Conservation (phyloP, 371 early-diverging fungal species). For the Zopfochytrium polystomum region DNA sequence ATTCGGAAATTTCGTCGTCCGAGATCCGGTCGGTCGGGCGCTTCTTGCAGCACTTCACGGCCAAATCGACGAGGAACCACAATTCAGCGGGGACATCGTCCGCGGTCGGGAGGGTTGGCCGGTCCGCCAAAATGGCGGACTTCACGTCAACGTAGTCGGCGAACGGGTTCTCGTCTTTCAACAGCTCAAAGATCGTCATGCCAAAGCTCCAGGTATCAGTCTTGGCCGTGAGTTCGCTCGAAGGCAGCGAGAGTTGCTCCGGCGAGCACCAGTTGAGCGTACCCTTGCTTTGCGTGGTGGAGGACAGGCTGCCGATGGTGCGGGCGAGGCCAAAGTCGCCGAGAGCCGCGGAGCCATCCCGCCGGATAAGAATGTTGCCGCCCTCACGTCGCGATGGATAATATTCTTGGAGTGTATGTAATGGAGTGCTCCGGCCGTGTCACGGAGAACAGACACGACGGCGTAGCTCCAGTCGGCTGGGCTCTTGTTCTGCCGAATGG, state of each 20-base stretch:
- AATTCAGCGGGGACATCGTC: background rate
- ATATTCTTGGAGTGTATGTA: constrained; percentile 86
- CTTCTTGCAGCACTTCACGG: too few species aligned
- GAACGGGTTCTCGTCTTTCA: background rate
- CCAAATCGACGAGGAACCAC: background rate
- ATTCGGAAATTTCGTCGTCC: too few species aligned
- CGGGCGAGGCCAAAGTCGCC: constrained; percentile 72
- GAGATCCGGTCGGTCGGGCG: too few species aligned
- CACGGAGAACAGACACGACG: background rate
- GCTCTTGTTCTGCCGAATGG: background rate
- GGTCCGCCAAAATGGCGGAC: background rate
- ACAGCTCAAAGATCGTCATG: background rate
- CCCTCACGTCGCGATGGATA: constrained; percentile 94
- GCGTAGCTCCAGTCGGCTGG: background rate
- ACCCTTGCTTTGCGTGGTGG: background rate
- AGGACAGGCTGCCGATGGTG: background rate
- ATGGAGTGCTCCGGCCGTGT: constrained; percentile 77
- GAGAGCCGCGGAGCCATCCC: constrained; percentile 87
- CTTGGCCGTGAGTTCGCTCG: background rate
- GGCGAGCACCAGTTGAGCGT: constrained; percentile 1
- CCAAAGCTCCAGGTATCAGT: constrained; percentile 2
- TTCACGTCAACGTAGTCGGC: background rate
- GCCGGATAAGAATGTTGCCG: constrained; percentile 83
- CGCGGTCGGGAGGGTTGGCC: background rate
- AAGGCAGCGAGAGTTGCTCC: background rate